A percentile compares a stretch with the other conserved stretches of the same genome.
phyloP scores from a whole-genome alignment of 306 rosid genomes.

The Prunus padus region DNA sequence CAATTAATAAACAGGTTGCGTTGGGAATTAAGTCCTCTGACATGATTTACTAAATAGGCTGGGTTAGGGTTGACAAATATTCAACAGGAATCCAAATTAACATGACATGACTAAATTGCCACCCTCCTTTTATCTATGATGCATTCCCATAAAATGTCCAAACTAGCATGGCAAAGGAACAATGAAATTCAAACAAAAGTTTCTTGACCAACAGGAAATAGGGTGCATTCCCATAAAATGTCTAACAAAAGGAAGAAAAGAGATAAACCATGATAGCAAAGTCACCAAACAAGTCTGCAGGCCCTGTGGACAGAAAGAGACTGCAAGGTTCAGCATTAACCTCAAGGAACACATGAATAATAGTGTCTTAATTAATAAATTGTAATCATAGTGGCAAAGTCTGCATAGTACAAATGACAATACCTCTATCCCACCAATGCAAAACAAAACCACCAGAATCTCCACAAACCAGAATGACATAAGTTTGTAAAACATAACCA shows the following conservation, averaged over 20 bases:
- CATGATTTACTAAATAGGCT: neutral
- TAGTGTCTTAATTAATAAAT: neutral
- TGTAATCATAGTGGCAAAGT: neutral
- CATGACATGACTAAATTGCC: neutral
- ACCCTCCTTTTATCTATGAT: neutral
- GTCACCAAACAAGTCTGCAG: constrained; percentile 98
- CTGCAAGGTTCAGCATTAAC: constrained; percentile 27
- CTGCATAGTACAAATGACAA: constrained; percentile 26
- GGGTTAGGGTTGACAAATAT: neutral
- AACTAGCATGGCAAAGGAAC: neutral
- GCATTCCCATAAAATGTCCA: neutral
- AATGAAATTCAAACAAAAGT: neutral
- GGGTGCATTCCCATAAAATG: neutral
- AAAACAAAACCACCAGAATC: constrained; percentile 87
- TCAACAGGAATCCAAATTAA: neutral
- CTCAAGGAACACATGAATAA: neutral
- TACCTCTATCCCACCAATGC: constrained; percentile 96
- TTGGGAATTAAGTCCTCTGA: neutral
- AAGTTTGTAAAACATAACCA: constrained; percentile 87
- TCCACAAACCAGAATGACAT: constrained; percentile 91
- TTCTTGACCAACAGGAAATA: neutral
- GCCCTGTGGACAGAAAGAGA: constrained; percentile 60
- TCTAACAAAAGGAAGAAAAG: neutral
- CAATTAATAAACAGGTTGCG: neutral
- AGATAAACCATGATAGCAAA: constrained; percentile 73